Evolutionary conservation across 2,329 filamentous ascomycete species (phyloP), one percentile per base, ranked within the genome.

Genomic region (Epichloe uncinata): DNA sequence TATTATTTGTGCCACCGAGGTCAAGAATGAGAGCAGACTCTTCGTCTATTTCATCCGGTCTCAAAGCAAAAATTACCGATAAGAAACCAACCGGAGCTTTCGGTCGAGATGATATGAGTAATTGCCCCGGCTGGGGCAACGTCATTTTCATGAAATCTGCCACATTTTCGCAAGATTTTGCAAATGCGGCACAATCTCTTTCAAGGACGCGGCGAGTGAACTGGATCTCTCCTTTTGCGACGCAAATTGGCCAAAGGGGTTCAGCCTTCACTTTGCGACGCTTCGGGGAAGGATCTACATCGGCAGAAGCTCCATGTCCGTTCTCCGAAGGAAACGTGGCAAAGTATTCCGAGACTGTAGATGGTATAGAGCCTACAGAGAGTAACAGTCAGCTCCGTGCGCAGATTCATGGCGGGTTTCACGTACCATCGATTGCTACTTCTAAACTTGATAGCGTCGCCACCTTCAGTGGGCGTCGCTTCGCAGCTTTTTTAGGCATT

Each of bases 261-360:
- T 51, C 42, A 18, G 42, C 16, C 3, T 53, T 49, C 12, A 57
- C 53, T 56, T 63, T 68, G 45, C 58, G 63, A 45, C 65, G 63
- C 56, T 68, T 68, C 4, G 51, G 18, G 15, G 60, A 54, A 16
- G 55, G 57, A n/a, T 56, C 56, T 7, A 47, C 43, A 15, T 55
- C 45, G 11, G 50, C 30, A 36, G 33, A 8, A 34, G 15, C 43
- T 7, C 54, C 54, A 16, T 47, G 38, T 16, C 42, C 40, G 26
- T 55, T 50, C 15, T 38, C 43, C 18, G 51, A 56, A 30, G 58
- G 55, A 15, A 67, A 36, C 22, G 37, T 42, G 3, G 55, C 45
- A 9, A 66, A 45, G 41, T 50, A 51, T 11, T 61, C 52, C 16
- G 60, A 49, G 11, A 66, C 47, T 7, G 42, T 46, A 1, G 47